Percentiles rank a stretch among this genome's conserved stretches.
phyloP scores from a whole-genome alignment of 1,284 basidiomycete genomes.

The Irpex sp. region DNA sequence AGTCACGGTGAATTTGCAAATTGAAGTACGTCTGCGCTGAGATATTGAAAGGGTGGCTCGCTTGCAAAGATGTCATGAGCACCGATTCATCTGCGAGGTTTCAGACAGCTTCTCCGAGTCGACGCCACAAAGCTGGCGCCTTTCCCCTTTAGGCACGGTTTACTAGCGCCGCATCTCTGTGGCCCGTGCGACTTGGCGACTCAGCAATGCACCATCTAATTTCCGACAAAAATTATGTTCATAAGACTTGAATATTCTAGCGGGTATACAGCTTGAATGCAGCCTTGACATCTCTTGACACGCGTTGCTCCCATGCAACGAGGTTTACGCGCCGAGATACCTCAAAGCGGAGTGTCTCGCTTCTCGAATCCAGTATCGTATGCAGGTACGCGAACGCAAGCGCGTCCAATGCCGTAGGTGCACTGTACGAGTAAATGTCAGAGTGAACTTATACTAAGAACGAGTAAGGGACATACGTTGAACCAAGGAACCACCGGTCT shows the following conservation, averaged over 20 bases:
- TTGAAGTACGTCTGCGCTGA: too few relatives aligned
- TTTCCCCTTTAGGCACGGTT: too few relatives aligned
- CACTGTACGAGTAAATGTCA: conserved; percentile 33
- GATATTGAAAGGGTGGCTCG: too few relatives aligned
- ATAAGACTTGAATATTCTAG: not conserved
- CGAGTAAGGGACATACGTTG: conserved; percentile 45
- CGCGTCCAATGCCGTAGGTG: conserved; percentile 74
- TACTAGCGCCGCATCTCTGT: too few relatives aligned
- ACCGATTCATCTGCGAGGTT: too few relatives aligned
- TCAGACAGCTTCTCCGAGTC: too few relatives aligned
- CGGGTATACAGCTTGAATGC: conserved; percentile 36
- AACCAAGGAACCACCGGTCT: conserved; percentile 77
- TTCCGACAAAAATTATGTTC: too few relatives aligned
- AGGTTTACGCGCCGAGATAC: conserved; percentile 70
- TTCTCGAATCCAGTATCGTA: conserved; percentile 50
- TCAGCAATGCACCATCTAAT: too few relatives aligned
- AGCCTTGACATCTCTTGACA: conserved; percentile 53
- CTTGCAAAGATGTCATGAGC: too few relatives aligned
- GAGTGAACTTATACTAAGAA: not conserved
- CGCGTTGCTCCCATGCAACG: conserved; percentile 69
- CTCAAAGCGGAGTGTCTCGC: conserved; percentile 51
- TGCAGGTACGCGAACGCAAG: conserved; percentile 77
- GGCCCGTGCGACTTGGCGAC: too few relatives aligned
- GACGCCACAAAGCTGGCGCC: too few relatives aligned
- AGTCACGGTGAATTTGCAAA: too few relatives aligned